Evolutionary conservation across 2,329 filamentous ascomycete species (phyloP).

Genomic region (Fusarium kyushuense): DNA sequence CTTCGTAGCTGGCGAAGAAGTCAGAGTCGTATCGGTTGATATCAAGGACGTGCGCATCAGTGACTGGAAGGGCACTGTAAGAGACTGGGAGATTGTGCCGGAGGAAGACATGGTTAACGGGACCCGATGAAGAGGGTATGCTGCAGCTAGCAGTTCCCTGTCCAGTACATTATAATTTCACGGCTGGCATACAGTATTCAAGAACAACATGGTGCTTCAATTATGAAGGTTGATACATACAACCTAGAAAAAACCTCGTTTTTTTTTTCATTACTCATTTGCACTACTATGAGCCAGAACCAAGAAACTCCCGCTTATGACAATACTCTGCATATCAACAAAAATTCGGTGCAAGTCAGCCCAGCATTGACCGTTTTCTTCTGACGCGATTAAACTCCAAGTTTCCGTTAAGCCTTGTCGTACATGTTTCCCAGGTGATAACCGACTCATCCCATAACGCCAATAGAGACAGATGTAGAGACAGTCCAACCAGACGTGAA

Average conservation of each 20-base stretch:
- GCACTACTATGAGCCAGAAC: background rate
- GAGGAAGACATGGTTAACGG: conserved; percentile 58
- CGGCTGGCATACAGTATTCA: conserved; percentile 1
- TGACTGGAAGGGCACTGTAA: conserved; percentile 94
- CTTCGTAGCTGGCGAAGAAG: conserved; percentile 84
- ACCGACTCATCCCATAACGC: conserved; percentile 17
- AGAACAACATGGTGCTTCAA: background rate
- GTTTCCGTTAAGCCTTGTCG: background rate
- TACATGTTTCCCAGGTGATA: background rate
- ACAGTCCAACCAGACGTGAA: conserved; percentile 1
- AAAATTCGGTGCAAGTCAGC: background rate
- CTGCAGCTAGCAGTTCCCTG: background rate
- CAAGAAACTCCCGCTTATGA: conserved; percentile 19
- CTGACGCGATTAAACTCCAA: background rate
- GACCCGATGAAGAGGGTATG: conserved; percentile 40
- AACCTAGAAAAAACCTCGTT: background rate
- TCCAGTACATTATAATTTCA: conserved; percentile 14
- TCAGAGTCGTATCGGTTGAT: conserved; percentile 86
- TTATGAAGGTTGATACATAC: background rate
- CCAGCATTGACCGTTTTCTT: background rate
- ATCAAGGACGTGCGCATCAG: conserved; percentile 89
- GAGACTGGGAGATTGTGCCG: conserved; percentile 74
- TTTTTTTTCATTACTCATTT: background rate
- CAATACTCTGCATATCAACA: conserved; percentile 1
- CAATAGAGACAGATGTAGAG: conserved; percentile 7